Conservation (phyloP, 371 early-diverging fungal genomes). For the Mucor lusitanicus region DNA sequence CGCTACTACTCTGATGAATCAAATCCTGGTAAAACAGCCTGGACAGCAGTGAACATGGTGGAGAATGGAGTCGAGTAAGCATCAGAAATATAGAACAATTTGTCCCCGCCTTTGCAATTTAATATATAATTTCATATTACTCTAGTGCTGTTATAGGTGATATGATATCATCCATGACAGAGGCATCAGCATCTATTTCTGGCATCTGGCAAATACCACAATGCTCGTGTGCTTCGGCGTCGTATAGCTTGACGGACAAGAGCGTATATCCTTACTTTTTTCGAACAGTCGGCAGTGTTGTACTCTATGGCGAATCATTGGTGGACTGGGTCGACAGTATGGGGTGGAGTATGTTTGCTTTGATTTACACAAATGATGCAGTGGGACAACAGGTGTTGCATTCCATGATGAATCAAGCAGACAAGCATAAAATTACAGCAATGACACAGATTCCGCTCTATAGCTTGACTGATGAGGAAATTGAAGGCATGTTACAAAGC, state of each 20-base stretch:
- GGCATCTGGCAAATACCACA: constrained; percentile 40
- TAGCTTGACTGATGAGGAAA: constrained; percentile 20
- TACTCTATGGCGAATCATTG: constrained; percentile 30
- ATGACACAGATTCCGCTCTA: constrained; percentile 36
- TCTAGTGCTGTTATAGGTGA: constrained; percentile 50
- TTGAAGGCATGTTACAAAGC: constrained; percentile 13
- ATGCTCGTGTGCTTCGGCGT: constrained; percentile 40
- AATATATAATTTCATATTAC: background rate
- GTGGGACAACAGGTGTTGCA: constrained; percentile 34
- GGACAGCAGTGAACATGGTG: constrained; percentile 33
- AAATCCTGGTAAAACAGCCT: constrained; percentile 32
- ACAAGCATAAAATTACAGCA: constrained; percentile 16
- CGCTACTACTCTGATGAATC: constrained; percentile 30
- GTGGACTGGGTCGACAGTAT: constrained; percentile 38
- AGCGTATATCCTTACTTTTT: constrained; percentile 44
- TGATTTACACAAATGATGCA: constrained; percentile 40
- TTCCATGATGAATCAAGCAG: constrained; percentile 7
- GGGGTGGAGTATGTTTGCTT: constrained; percentile 40
- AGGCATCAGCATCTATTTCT: constrained; percentile 38
- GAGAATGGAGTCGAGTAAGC: constrained; percentile 36
- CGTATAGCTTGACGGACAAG: constrained; percentile 32
- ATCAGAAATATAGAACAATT: background rate
- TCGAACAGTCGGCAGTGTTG: constrained; percentile 35
- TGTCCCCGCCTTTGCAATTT: background rate
- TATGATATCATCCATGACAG: constrained; percentile 33